Evolutionary conservation across 805 yeast genomes (phyloP).

Genomic region (Starmerella kuoi): DNA sequence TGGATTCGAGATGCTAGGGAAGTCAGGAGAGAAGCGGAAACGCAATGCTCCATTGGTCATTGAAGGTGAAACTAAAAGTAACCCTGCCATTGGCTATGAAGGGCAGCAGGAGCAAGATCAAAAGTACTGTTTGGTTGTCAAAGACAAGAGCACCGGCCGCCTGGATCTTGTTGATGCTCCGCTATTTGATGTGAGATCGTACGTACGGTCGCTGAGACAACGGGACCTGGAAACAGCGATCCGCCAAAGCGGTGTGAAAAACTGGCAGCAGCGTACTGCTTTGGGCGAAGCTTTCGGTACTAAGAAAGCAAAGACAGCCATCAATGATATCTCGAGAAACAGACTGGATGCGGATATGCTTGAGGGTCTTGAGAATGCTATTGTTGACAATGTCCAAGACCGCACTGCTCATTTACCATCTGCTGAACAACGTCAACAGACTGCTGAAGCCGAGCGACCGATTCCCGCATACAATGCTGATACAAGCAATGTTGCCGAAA

Average conservation of each 20-base stretch:
- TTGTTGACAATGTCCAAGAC: constrained; percentile 63
- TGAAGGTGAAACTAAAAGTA: constrained; percentile 54
- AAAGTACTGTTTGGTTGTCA: constrained; percentile 63
- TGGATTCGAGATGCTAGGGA: constrained; percentile 49
- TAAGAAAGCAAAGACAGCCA: constrained; percentile 85
- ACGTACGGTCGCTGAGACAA: constrained; percentile 49
- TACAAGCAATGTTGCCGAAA: constrained; percentile 73
- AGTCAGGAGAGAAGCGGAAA: constrained; percentile 32
- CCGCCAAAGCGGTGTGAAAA: constrained; percentile 38
- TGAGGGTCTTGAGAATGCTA: constrained; percentile 61
- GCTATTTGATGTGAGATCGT: constrained; percentile 47
- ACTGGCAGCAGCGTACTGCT: constrained; percentile 57
- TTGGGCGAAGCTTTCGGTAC: constrained; percentile 97
- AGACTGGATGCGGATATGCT: constrained; percentile 75
- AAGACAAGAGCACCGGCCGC: constrained; percentile 52
- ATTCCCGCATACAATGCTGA: constrained; percentile 65
- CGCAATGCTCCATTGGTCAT: constrained; percentile 25
- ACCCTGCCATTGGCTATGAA: constrained; percentile 56
- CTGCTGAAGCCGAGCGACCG: constrained; percentile 58
- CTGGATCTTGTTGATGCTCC: constrained; percentile 57
- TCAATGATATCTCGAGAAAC: constrained; percentile 67
- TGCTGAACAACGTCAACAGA: constrained; percentile 45
- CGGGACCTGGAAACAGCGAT: constrained; percentile 50
- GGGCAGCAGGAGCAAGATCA: constrained; percentile 36
- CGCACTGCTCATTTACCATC: constrained; percentile 66